A percentile compares a stretch with the other conserved stretches of the same genome.
phyloP scores from a whole-genome alignment of 2,329 filamentous ascomycete genomes.

The Magnaporthiopsis poae region DNA sequence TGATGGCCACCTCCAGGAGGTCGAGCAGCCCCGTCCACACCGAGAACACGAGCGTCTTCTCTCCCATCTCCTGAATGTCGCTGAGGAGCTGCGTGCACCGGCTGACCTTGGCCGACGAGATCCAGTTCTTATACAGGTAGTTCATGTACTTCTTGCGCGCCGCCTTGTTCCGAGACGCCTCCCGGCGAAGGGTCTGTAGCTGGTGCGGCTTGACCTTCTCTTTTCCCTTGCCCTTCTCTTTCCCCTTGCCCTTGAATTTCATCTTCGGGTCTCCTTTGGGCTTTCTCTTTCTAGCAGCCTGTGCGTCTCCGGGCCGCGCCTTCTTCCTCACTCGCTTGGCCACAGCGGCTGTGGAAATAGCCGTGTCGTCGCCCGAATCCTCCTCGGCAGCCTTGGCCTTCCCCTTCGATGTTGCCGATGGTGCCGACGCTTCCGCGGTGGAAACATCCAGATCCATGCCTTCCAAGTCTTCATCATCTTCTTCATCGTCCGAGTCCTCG shows the following conservation, averaged over 20 bases:
- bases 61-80: slow-evolving; percentile 36
- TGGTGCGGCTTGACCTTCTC: slow-evolving; percentile 27
- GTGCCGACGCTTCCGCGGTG: neutral
- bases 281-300: neutral
- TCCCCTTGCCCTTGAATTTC: slow-evolving; percentile 35
- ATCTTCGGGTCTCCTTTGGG: slow-evolving; percentile 29
- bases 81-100: slow-evolving; percentile 57
- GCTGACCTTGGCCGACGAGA: slow-evolving; percentile 65
- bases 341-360: slow-evolving; percentile 10
- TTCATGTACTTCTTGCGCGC: slow-evolving; percentile 61
- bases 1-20: slow-evolving; percentile 63
- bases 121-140: slow-evolving; percentile 58
- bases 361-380: slow-evolving; percentile 12
- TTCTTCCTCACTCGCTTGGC: slow-evolving; percentile 25
- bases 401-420: neutral
- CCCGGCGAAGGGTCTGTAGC: slow-evolving; percentile 47
- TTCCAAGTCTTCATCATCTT: slow-evolving; percentile 11
- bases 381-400: slow-evolving; percentile 3
- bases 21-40: slow-evolving; percentile 74
- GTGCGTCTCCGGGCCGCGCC: slow-evolving; percentile 15
- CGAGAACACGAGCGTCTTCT: slow-evolving; percentile 75
- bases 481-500: slow-evolving; percentile 11
- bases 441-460: neutral
- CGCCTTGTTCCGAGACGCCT: slow-evolving; percentile 52
- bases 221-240: slow-evolving; percentile 33